phyloP scores from a whole-genome alignment of 768 basidiomycete species.

The Suillus subaureus region DNA sequence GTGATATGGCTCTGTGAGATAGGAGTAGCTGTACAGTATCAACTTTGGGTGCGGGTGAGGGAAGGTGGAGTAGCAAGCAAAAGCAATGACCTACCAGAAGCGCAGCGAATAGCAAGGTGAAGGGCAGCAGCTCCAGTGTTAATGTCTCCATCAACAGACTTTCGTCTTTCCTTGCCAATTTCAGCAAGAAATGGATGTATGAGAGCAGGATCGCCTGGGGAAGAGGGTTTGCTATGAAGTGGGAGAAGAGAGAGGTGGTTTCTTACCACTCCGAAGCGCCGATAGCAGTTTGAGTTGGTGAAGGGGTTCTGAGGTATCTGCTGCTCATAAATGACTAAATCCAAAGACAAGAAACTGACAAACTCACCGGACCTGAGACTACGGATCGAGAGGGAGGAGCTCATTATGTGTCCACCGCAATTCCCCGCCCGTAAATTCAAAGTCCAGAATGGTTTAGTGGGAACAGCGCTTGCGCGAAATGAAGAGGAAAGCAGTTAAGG shows the following conservation, averaged over 20 bases:
- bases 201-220: slow-evolving; percentile 68
- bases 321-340: slow-evolving; percentile 13
- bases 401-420: not conserved
- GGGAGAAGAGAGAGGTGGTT: not conserved
- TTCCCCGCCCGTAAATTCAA: not conserved
- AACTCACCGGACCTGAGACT: slow-evolving; percentile 16
- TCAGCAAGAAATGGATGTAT: slow-evolving; percentile 85
- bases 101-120: slow-evolving; percentile 84
- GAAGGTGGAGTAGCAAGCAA: not conserved
- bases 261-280: slow-evolving; percentile 61
- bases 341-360: not conserved
- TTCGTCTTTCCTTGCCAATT: slow-evolving; percentile 66
- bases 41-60: slow-evolving; percentile 37
- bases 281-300: slow-evolving; percentile 68
- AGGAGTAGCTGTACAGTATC: slow-evolving; percentile 71
- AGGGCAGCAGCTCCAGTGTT: slow-evolving; percentile 76
- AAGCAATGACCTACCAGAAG: slow-evolving; percentile 53
- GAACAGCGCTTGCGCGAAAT: not conserved
- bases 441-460: not conserved
- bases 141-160: slow-evolving; percentile 46
- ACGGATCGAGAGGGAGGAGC: slow-evolving; percentile 17
- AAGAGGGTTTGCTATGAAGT: not conserved
- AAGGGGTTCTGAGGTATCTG: slow-evolving; percentile 44
- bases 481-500: not conserved
- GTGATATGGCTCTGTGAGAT: slow-evolving; percentile 74